Percentiles rank a stretch among this genome's conserved stretches.
phyloP scores from a whole-genome alignment of 2,329 filamentous ascomycete species.

The Lithohypha guttulata region DNA sequence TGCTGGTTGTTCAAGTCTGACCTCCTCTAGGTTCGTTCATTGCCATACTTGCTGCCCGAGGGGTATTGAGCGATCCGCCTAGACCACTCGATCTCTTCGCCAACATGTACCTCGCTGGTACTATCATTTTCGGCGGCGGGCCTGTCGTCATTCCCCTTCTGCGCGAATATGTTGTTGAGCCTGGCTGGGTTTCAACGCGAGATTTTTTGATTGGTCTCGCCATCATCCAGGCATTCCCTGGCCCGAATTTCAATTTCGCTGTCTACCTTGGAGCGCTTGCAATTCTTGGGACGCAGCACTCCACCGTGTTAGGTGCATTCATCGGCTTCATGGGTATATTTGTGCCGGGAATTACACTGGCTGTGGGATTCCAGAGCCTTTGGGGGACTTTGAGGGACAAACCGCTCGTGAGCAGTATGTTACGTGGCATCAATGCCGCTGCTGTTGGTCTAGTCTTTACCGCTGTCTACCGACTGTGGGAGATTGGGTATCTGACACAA shows the following conservation, averaged over 20 bases:
- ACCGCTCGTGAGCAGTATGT: conserved; percentile 38
- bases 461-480: conserved; percentile 53
- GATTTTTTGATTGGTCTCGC: conserved; percentile 65
- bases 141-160: conserved; percentile 56
- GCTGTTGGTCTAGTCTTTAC: conserved; percentile 55
- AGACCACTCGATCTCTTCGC: conserved; percentile 53
- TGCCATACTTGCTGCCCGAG: conserved; percentile 41
- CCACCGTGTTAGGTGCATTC: conserved; percentile 38
- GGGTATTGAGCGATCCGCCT: conserved; percentile 30
- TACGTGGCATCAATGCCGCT: conserved; percentile 49
- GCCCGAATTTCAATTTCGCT: conserved; percentile 43
- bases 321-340: conserved; percentile 40
- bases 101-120: conserved; percentile 65
- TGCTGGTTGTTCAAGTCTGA: neutral
- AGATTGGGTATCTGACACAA: conserved; percentile 49
- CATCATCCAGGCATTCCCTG: conserved; percentile 59
- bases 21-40: conserved; percentile 40
- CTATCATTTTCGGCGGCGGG: conserved; percentile 55
- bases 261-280: conserved; percentile 48
- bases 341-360: conserved; percentile 27
- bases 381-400: conserved; percentile 42
- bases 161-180: conserved; percentile 50
- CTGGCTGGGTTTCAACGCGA: conserved; percentile 58
- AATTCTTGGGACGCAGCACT: conserved; percentile 25
- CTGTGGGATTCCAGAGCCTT: conserved; percentile 35